These are phyloP conservation scores for Tardiomyces blankii DNA, from an alignment of 1,139 yeast species.

Conservation along the genomic window DNA sequence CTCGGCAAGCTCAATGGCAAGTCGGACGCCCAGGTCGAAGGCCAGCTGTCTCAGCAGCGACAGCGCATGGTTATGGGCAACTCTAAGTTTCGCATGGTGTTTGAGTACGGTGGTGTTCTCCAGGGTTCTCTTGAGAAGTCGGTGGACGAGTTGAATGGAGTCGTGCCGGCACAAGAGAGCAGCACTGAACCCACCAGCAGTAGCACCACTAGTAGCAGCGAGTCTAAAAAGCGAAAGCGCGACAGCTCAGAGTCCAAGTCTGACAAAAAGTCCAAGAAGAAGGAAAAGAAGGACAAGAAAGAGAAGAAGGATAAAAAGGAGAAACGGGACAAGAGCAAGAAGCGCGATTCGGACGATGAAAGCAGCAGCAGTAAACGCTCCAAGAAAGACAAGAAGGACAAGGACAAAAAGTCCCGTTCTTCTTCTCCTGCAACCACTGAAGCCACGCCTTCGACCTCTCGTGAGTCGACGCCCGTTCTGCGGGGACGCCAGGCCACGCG, in stretches of 20 bases:
- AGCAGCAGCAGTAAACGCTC: slow-evolving; percentile 45
- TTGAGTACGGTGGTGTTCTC: slow-evolving; percentile 74
- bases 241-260: slow-evolving; percentile 4
- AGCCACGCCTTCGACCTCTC: not conserved
- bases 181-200: not conserved
- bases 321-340: slow-evolving; percentile 52
- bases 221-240: slow-evolving; percentile 8
- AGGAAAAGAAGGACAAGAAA: slow-evolving; percentile 18
- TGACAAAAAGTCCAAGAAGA: slow-evolving; percentile 16
- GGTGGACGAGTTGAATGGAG: slow-evolving; percentile 28
- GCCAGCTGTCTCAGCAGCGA: slow-evolving; percentile 17
- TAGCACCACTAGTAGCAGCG: slow-evolving; percentile 3
- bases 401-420: slow-evolving; percentile 16
- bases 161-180: not conserved
- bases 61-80: slow-evolving; percentile 51
- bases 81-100: slow-evolving; percentile 81
- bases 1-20: slow-evolving; percentile 62
- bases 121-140: slow-evolving; percentile 73
- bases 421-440: slow-evolving; percentile 9
- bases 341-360: slow-evolving; percentile 54
- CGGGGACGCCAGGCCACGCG: slow-evolving; percentile 67
- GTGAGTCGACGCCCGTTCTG: slow-evolving; percentile 25
- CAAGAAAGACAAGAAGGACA: slow-evolving; percentile 23
- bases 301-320: slow-evolving; percentile 36
- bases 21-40: slow-evolving; percentile 18